Percentiles rank a stretch among this genome's conserved stretches.
Evolutionary conservation across 176 grass and related monocot species (phyloP).

Genomic region (Cymbopogon citratus): DNA sequence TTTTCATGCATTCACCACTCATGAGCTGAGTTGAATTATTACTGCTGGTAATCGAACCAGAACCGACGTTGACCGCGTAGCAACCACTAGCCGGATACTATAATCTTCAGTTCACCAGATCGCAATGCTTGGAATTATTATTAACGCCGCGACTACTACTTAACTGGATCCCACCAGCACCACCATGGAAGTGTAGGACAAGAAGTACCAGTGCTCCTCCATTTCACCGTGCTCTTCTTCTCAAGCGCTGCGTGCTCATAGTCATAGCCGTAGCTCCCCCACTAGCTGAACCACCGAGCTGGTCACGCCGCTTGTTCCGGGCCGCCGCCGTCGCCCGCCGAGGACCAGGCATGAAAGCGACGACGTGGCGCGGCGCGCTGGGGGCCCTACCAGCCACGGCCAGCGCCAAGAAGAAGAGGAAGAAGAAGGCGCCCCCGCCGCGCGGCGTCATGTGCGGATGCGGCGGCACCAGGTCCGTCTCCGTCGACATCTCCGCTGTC

Average conservation of each 20-base stretch:
- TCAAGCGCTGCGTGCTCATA: not conserved
- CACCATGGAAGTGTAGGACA: not conserved
- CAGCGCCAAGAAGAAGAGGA: not conserved
- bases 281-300: not conserved
- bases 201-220: not conserved
- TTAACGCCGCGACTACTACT: not conserved
- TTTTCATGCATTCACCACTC: not conserved
- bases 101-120: slow-evolving; percentile 19
- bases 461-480: slow-evolving; percentile 36
- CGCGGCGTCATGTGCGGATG: slow-evolving; percentile 56
- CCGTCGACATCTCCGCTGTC: slow-evolving; percentile 27
- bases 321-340: not conserved
- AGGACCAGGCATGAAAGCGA: slow-evolving; percentile 40
- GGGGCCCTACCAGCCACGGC: not conserved
- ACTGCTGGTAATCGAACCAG: slow-evolving; percentile 14
- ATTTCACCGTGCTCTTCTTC: slow-evolving; percentile 5
- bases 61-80: not conserved
- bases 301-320: not conserved
- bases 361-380: slow-evolving; percentile 13
- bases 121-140: not conserved
- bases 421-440: not conserved
- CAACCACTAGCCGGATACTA: slow-evolving; percentile 11
- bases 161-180: not conserved
- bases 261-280: not conserved
- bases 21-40: not conserved